Evolutionary conservation across 176 grass and related monocot genomes (phyloP).

Genomic region (Oryza coarctata): DNA sequence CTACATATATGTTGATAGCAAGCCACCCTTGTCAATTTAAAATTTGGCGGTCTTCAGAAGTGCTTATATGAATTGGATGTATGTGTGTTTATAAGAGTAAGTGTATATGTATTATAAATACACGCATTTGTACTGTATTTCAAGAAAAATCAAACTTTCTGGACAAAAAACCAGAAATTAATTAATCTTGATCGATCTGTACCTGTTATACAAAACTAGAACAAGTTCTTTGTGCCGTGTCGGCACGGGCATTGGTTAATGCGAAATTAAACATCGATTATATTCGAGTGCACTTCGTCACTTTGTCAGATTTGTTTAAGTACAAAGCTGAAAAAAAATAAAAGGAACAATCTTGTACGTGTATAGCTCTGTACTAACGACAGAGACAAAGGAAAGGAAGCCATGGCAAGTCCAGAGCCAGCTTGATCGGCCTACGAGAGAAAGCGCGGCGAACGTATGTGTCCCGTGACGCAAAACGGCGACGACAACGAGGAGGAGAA

Average conservation of each 20-base stretch:
- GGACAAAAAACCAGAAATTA: neutral
- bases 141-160: neutral
- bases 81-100: no score
- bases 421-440: neutral
- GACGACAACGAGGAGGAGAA: neutral
- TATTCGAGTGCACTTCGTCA: neutral
- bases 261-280: neutral
- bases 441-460: neutral
- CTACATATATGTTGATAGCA: no score
- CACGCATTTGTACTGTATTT: no score
- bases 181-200: neutral
- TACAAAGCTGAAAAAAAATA: neutral
- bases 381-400: neutral
- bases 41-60: no score
- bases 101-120: no score
- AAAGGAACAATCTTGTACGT: neutral
- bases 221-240: neutral
- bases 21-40: no score
- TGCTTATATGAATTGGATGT: no score
- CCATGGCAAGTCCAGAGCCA: neutral
- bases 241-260: neutral
- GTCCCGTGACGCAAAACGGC: neutral
- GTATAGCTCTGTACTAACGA: neutral
- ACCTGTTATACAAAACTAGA: neutral
- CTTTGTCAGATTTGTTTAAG: neutral